phyloP scores from a whole-genome alignment of 2,329 filamentous ascomycete species.

The Diaporthe sp. region DNA sequence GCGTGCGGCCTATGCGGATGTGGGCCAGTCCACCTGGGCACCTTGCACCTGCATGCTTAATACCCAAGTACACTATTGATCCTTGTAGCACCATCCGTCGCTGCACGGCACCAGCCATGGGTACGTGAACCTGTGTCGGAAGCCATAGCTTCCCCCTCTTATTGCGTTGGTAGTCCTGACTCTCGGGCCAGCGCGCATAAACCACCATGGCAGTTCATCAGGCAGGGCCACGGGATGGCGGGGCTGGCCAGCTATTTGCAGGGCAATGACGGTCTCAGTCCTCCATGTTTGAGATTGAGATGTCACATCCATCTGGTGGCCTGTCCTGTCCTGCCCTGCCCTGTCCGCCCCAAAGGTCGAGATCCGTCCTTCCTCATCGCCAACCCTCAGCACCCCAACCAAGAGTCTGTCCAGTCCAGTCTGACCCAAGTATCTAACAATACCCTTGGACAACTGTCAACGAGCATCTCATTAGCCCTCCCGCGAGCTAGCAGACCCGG shows the following conservation, averaged over 20 bases:
- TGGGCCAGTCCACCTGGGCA: not conserved
- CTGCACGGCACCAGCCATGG: constrained; percentile 2
- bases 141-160: constrained; percentile 16
- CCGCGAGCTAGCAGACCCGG: constrained; percentile 33
- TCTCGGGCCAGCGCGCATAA: constrained; percentile 29
- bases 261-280: constrained; percentile 24
- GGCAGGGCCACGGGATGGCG: constrained; percentile 1
- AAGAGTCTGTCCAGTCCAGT: not conserved
- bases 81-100: not conserved
- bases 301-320: not conserved
- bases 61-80: not conserved
- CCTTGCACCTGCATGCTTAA: constrained; percentile 4
- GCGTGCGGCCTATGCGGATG: constrained; percentile 10
- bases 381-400: not conserved
- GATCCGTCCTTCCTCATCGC: constrained; percentile 12
- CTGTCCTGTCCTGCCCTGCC: constrained; percentile 1
- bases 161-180: constrained; percentile 20
- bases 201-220: constrained; percentile 19
- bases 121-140: constrained; percentile 14
- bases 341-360: not conserved
- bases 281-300: constrained; percentile 34
- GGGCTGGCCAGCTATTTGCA: constrained; percentile 17
- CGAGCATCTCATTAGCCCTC: constrained; percentile 12
- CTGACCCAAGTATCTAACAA: not conserved
- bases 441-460: constrained; percentile 15